phyloP scores from a whole-genome alignment of 2,329 filamentous ascomycete genomes.

The Colletotrichum chlorophyti region DNA sequence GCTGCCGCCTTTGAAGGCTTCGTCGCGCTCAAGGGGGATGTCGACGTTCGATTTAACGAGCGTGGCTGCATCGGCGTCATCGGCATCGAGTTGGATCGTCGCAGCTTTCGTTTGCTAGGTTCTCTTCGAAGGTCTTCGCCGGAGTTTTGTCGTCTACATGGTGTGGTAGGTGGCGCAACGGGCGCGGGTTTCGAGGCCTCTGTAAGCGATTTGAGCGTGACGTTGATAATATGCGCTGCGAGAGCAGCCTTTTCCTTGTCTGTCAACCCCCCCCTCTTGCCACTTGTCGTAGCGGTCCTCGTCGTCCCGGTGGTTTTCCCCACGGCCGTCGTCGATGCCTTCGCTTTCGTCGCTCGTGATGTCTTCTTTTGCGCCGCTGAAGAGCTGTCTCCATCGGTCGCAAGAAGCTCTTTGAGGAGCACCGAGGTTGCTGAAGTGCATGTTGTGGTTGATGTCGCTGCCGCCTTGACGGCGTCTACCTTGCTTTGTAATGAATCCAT shows the following conservation, averaged over 20 bases:
- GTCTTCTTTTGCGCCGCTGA: conserved; percentile 23
- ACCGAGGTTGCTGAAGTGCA: conserved; percentile 59
- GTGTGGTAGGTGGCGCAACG: conserved; percentile 38
- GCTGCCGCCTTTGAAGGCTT: conserved; percentile 40
- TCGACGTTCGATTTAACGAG: conserved; percentile 65
- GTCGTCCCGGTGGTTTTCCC: conserved; percentile 34
- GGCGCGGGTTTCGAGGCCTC: conserved; percentile 65
- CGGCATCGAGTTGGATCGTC: conserved; percentile 63
- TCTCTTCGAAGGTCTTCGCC: conserved; percentile 42
- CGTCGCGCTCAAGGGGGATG: conserved; percentile 51
- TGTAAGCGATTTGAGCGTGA: conserved; percentile 71
- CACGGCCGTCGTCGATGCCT: conserved; percentile 35
- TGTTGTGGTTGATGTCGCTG: conserved; percentile 58
- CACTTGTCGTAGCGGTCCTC: conserved; percentile 38
- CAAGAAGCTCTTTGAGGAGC: conserved; percentile 54
- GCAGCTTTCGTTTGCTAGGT: conserved; percentile 46
- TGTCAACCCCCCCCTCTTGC: conserved; percentile 51
- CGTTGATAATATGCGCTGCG: conserved; percentile 77
- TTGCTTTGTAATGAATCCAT: conserved; percentile 54
- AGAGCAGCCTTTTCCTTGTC: conserved; percentile 69
- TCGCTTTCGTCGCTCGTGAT: conserved; percentile 35
- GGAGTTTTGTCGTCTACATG: conserved; percentile 43
- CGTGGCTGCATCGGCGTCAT: conserved; percentile 68
- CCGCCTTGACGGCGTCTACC: conserved; percentile 59
- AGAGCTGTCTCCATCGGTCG: conserved; percentile 37